Evolutionary conservation across 192 early-diverging fungal genomes (phyloP).

Genomic region (Rhizophagus clarus): DNA sequence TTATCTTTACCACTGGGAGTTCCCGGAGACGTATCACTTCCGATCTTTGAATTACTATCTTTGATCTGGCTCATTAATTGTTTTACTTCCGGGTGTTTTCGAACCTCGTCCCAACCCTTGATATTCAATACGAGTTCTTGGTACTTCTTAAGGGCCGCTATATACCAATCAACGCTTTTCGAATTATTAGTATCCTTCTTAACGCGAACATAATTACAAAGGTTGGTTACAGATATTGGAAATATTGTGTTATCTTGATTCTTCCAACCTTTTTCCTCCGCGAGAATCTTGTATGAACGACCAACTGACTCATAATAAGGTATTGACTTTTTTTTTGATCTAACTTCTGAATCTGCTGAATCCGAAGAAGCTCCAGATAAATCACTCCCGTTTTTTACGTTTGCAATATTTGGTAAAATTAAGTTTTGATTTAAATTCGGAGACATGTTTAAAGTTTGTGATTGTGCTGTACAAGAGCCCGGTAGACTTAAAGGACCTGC

Average conservation of each 20-base stretch:
- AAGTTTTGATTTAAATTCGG: not conserved
- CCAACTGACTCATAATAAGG: not conserved
- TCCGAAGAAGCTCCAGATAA: not conserved
- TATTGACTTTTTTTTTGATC: constrained; percentile 3
- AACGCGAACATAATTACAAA: constrained; percentile 12
- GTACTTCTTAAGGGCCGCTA: constrained; percentile 20
- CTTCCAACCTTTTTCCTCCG: constrained; percentile 12
- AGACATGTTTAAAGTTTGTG: not conserved
- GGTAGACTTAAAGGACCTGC: not conserved
- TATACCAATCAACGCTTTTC: constrained; percentile 25
- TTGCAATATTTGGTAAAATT: not conserved
- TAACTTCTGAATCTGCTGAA: not conserved
- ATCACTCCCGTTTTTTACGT: not conserved
- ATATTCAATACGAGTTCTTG: not conserved
- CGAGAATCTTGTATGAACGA: constrained; percentile 8
- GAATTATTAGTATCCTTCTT: constrained; percentile 16
- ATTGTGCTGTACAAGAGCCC: not conserved
- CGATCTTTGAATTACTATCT: not conserved
- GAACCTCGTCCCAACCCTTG: constrained; percentile 18
- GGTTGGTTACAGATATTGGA: constrained; percentile 1
- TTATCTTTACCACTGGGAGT: not conserved
- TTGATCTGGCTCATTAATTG: constrained; percentile 1
- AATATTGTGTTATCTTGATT: constrained; percentile 11
- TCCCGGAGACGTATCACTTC: not conserved
- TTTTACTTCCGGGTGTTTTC: constrained; percentile 21